A percentile compares a stretch with the other conserved stretches of the same genome.
These are phyloP conservation scores for Penicillium subrubescens DNA, from an alignment of 495 filamentous ascomycete species.

Conservation along the genomic window DNA sequence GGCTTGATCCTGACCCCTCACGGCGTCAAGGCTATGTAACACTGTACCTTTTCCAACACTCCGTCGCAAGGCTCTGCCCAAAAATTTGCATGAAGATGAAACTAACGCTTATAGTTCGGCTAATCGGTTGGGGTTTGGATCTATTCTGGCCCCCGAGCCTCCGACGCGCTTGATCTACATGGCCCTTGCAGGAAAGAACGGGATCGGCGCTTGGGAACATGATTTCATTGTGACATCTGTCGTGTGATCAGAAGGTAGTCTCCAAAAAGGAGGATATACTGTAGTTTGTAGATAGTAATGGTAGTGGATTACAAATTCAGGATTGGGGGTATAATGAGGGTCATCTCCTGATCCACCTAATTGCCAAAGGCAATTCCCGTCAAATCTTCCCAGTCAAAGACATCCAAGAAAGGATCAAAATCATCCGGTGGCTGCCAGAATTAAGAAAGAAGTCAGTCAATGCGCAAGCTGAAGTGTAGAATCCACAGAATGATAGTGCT, in stretches of 20 bases:
- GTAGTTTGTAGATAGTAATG: neutral
- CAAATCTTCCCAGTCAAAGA: slow-evolving; percentile 49
- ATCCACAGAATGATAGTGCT: neutral
- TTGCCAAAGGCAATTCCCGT: slow-evolving; percentile 37
- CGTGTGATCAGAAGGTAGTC: neutral
- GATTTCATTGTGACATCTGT: slow-evolving; percentile 11
- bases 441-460: neutral
- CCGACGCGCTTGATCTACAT: neutral
- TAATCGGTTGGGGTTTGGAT: neutral
- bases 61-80: neutral
- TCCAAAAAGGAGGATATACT: neutral
- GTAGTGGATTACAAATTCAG: neutral
- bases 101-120: neutral
- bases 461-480: neutral
- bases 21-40: neutral
- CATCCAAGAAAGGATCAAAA: slow-evolving; percentile 48
- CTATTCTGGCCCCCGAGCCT: neutral
- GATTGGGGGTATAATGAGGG: neutral
- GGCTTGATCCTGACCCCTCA: neutral
- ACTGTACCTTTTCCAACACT: neutral
- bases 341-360: slow-evolving; percentile 6
- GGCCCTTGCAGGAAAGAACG: slow-evolving; percentile 16
- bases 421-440: slow-evolving; percentile 33
- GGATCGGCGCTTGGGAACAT: slow-evolving; percentile 12
- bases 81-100: neutral